phyloP scores from a whole-genome alignment of 257 asterid species.

The Leonotis leonurus region DNA sequence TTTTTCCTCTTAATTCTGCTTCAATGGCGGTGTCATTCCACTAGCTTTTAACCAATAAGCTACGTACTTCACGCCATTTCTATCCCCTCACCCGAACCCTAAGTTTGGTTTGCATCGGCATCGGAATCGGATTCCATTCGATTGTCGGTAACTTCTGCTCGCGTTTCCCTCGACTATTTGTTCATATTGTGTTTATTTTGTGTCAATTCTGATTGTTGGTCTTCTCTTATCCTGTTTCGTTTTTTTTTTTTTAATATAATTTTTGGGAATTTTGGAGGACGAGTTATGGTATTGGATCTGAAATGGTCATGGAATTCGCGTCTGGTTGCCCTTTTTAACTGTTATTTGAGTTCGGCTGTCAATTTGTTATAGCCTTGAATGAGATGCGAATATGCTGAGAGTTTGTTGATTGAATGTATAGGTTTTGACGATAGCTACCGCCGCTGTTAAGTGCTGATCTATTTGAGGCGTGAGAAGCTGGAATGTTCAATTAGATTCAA shows the following conservation, averaged over 20 bases:
- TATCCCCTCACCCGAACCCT: conserved; percentile 14
- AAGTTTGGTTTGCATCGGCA: conserved; percentile 14
- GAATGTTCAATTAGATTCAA: conserved; percentile 25
- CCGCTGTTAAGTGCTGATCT: conserved; percentile 7
- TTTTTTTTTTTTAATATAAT: too few relatives aligned
- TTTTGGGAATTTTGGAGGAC: not conserved
- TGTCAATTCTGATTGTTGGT: not conserved
- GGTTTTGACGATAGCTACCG: conserved; percentile 15
- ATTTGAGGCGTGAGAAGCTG: conserved; percentile 5
- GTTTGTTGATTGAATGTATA: conserved; percentile 19
- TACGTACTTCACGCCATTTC: not conserved
- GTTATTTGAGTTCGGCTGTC: not conserved
- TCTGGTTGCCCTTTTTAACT: not conserved
- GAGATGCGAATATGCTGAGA: conserved; percentile 12
- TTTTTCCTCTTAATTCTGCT: conserved; percentile 19
- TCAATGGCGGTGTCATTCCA: conserved; percentile 32
- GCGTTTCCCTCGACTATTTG: not conserved
- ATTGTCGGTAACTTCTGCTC: not conserved
- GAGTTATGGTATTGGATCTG: conserved; percentile 17
- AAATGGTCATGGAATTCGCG: not conserved
- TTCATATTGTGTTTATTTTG: not conserved
- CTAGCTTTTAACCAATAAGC: conserved; percentile 8
- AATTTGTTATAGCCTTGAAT: not conserved
- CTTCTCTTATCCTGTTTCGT: not conserved
- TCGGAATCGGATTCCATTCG: conserved; percentile 13